Base-by-base conservation (phyloP, 1,284 basidiomycete species). In the Anthracocystis panici-leucophaei region DNA sequence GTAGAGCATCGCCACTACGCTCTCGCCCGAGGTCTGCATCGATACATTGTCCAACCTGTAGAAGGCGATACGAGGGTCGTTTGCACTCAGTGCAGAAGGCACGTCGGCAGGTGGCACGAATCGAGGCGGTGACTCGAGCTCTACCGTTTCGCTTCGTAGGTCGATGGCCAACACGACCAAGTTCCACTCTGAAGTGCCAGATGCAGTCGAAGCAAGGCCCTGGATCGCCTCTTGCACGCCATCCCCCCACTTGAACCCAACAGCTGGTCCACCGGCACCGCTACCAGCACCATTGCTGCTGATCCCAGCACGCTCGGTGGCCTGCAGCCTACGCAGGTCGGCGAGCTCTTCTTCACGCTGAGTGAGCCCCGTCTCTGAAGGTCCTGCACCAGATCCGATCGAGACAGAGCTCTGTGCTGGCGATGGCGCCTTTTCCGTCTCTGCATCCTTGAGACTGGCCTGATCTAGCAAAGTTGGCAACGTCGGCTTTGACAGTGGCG, bases 1-100 rank as follows among this genome's bases (percentile, higher is more conserved):
- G 62, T 81, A 81, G 50, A 81, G 77, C 68, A 78, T 72, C 9
- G 75, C 77, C 12, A 81, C 69, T 5, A 75, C 71, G 51, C 65
- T 75, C 60, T 72, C 64, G 48, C 56, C 57, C 44, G 65, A 69
- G 9, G 62, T 51, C 20, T n/a, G 61, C 49, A 59, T 41, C 35
- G 59, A 41, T 5, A 49, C 64, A 31, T 67, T 60, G 48, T 76
- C 67, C 48, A 77, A 21, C 16, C 77, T 31, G 64, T 80, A 80
- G 48, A 80, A 77, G 0, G 75, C 69, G 46, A 77, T 77, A 23
- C 74, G 54, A 3, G 79, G 77, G 23, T 80, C 79, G 48, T 60
- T 57, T 21, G 35, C 44, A 27, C 61, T 64, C 21, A 72, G 55
- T 12, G 56, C 57, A 2, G 54, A 59, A 10, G 49, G 23, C 51